Evolutionary conservation across 2,329 filamentous ascomycete genomes (phyloP), one percentile per base, ranked within the genome.

Genomic region (Mycosphaerelloides madeirae): DNA sequence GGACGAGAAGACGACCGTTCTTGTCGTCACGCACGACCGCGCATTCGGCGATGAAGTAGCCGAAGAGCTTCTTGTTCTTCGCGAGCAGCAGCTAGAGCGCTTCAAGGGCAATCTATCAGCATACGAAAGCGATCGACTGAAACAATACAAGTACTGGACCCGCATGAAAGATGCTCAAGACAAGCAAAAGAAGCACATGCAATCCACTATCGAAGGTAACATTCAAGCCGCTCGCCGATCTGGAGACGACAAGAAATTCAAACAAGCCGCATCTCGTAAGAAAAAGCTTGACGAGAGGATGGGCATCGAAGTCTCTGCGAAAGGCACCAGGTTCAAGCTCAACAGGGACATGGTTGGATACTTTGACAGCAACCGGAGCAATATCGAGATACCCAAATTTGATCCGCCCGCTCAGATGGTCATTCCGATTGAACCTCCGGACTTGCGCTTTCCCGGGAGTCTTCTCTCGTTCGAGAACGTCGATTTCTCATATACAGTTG

Each of bases 81-180:
- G 82, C 22, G 83, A 91, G 44, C 81, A 86, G 56, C 73, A 74
- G 13, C 71, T 94, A 1, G 79, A 79, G 2, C 84, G 84, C 44
- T 93, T 93, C 65, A 80, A 83, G 37, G 87, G 87, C 1, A 84
- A 85, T 46, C 70, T 94, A 0, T 75, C 81, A 0, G 76, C 79
- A 0, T 94, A 88, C 62, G 85, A 84, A 62, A 81, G 83, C 48
- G 83, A 81, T 39, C 70, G 79, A 9, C 36, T 55, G 13, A 55
- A 57, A 20, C 49, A 47, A 3, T 53, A 52, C 25, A 55, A 52
- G 28, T 79, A 85, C 63, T 73, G 89, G 53, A 76, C 73, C 13
- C 81, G 82, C 54, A 85, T 93, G 83, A 86, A 86, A 58, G 85
- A 88, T 16, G 85, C 87, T 0, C 83, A 91, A 60, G 86, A 93